Percentiles rank a stretch among this genome's conserved stretches.
phyloP scores from a whole-genome alignment of 805 yeast genomes.

The Saccharomyces mikatae region DNA sequence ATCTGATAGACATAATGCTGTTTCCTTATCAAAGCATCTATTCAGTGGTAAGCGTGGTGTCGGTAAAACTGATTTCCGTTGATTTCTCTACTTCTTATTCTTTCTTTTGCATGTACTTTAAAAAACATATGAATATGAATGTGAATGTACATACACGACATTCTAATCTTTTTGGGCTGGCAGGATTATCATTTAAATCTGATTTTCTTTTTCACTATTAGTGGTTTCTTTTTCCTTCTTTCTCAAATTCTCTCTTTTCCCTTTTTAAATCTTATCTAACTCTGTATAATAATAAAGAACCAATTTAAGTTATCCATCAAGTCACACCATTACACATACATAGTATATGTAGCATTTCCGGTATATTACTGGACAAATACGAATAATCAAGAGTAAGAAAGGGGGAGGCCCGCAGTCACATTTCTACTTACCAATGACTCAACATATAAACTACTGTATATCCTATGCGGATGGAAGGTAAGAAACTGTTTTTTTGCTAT shows the following conservation, averaged over 20 bases:
- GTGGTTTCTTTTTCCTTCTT: background rate
- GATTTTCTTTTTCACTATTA: background rate
- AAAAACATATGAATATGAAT: background rate
- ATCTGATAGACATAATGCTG: slow-evolving; percentile 85
- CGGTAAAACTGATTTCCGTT: slow-evolving; percentile 88
- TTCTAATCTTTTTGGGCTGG: background rate
- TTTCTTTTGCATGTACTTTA: background rate
- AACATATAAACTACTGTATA: background rate
- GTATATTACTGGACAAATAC: background rate
- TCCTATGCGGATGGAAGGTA: background rate
- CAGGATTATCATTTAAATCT: background rate
- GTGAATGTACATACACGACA: background rate
- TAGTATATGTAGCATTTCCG: background rate
- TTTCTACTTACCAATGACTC: background rate
- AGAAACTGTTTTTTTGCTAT: background rate
- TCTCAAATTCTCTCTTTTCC: background rate
- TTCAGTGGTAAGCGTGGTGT: slow-evolving; percentile 94
- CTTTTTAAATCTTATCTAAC: background rate
- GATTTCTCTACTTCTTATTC: slow-evolving; percentile 11
- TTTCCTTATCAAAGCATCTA: slow-evolving; percentile 85
- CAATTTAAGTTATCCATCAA: background rate
- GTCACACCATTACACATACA: background rate
- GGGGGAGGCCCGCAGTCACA: background rate
- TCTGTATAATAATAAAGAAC: background rate
- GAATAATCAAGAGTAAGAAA: background rate